Base-by-base conservation (phyloP, 176 grass and related monocot genomes). In the Oryza australiensis region DNA sequence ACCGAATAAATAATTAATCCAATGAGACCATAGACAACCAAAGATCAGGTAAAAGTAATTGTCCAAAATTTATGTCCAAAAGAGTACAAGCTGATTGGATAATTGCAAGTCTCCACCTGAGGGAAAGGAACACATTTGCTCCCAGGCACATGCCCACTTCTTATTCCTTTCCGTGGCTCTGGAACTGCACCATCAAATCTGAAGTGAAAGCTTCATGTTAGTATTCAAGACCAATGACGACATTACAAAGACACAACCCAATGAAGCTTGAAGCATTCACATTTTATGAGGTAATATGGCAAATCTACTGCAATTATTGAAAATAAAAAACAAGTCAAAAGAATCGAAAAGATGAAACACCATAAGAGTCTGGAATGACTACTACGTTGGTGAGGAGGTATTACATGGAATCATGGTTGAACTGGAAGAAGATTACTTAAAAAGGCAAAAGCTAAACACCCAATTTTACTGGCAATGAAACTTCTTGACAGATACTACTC, bases 101-200 rank as follows among this genome's bases (percentile, higher is more conserved):
- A 59, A 76, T 81, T 64, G 72, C 23, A 86, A 70, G 48, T 75
- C 75, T 79, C 33, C 32, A 93, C 96, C 93, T 95, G 87, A 27
- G 75, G 23, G 80, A 95, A 99, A 71, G 96, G 96, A 74, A 99
- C 83, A 11, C 96, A 99, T 90, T 95, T 99, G 78, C 91, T 99
- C 51, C 93, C 91, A 74, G 96, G 96, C 66, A 99, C 89, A 84
- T 99, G 96, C 22, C 93, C 96, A 33, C 87, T 74, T 90, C 89
- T 90, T 76, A 99, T 88, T 68, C 96, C 96, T 80, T 99, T 99
- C 26, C 93, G 89, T 15, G 91, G 96, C 86, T 99, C 96, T n/a
- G 90, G 91, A 88, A 87, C 82, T 46, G 48, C 64, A 67, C 93
- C 96, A 64, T 99, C 93, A 91, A 99, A 99, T 82, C 96, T 99